Evolutionary conservation across 257 asterid genomes (phyloP).

Genomic region (Plantago ovata): DNA sequence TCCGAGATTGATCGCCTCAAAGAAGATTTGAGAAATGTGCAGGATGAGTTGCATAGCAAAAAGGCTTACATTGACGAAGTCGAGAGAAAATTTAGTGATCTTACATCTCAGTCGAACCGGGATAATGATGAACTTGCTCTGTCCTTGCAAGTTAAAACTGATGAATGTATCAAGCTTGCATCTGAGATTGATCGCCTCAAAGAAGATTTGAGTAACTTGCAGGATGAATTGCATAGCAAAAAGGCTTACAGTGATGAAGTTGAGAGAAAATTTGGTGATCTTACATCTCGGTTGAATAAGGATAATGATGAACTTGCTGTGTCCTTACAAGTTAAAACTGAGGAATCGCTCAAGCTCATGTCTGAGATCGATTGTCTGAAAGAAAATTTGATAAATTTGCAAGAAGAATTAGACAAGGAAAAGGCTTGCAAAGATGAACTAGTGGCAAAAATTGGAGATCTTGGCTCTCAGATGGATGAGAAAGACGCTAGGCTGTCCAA

Average conservation of each 20-base stretch:
- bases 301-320: constrained; percentile 51
- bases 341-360: constrained; percentile 49
- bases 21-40: constrained; percentile 45
- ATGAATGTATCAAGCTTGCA: constrained; percentile 49
- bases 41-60: constrained; percentile 44
- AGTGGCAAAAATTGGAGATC: constrained; percentile 45
- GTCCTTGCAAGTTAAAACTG: constrained; percentile 41
- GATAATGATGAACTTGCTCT: constrained; percentile 51
- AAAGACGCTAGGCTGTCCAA: constrained; percentile 30
- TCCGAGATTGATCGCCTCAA: constrained; percentile 47
- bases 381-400: constrained; percentile 43
- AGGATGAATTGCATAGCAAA: constrained; percentile 44
- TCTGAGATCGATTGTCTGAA: constrained; percentile 46
- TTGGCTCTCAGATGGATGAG: constrained; percentile 42
- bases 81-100: constrained; percentile 45
- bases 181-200: constrained; percentile 45
- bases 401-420: constrained; percentile 46
- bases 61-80: constrained; percentile 43
- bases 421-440: constrained; percentile 44
- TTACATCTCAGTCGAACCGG: constrained; percentile 41
- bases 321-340: constrained; percentile 41
- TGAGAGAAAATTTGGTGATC: constrained; percentile 46
- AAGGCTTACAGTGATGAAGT: constrained; percentile 44
- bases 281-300: constrained; percentile 43
- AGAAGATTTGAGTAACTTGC: constrained; percentile 43